Percentiles rank a stretch among this genome's conserved stretches.
phyloP scores from a whole-genome alignment of 305 asterid species.

The Galium porrigens region DNA sequence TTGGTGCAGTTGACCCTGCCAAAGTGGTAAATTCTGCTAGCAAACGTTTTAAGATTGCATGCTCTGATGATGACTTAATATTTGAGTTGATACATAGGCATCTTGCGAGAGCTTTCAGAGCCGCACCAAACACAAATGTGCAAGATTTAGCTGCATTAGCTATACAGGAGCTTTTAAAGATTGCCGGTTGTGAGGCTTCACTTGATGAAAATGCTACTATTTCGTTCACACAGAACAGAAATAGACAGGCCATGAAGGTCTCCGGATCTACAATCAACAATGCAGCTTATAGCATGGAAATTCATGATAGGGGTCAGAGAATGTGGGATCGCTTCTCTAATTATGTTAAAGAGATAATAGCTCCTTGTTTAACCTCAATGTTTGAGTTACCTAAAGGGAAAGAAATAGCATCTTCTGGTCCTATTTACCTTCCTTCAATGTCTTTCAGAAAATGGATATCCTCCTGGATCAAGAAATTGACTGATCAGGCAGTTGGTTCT shows the following conservation, averaged over 20 bases:
- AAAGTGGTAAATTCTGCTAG: constrained; percentile 60
- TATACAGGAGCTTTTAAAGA: constrained; percentile 77
- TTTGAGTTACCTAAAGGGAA: constrained; percentile 51
- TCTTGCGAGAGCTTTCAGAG: constrained; percentile 90
- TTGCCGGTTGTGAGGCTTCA: constrained; percentile 81
- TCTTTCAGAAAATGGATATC: constrained; percentile 79
- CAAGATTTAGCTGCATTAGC: constrained; percentile 97
- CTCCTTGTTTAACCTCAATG: constrained; percentile 95
- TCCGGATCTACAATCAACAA: constrained; percentile 28
- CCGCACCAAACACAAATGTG: constrained; percentile 72
- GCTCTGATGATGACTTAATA: constrained; percentile 93
- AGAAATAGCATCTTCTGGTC: constrained; percentile 62
- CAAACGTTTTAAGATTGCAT: constrained; percentile 76
- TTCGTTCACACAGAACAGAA: constrained; percentile 25
- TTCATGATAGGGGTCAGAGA: constrained; percentile 63
- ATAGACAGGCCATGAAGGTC: constrained; percentile 27
- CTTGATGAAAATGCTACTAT: constrained; percentile 49
- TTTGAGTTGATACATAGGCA: constrained; percentile 88
- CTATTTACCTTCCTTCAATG: constrained; percentile 77
- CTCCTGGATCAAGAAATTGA: constrained; percentile 70
- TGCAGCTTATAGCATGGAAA: constrained; percentile 25
- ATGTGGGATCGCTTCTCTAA: constrained; percentile 90
- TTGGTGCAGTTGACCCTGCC: constrained; percentile 98
- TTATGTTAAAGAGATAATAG: constrained; percentile 91
- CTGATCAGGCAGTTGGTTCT: constrained; percentile 77